Evolutionary conservation across 495 filamentous ascomycete species (phyloP), one percentile per base, ranked within the genome.

Genomic region (Cladorrhinum samala): DNA sequence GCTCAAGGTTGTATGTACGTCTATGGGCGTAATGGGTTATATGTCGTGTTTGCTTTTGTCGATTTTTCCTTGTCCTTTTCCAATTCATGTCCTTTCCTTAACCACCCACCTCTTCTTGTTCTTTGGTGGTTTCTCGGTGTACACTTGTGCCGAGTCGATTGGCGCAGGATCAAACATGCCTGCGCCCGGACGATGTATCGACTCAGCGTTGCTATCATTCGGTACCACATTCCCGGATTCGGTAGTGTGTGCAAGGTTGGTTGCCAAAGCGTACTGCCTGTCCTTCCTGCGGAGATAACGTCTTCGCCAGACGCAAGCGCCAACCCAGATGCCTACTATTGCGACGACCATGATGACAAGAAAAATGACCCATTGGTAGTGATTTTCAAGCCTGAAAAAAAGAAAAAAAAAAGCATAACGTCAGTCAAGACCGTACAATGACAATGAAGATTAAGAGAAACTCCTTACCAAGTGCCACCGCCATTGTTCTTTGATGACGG

Each of bases 341-440:
- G 65, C 75, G 23, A 81, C 68, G 13, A 78, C 67, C 41, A 81
- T 64, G 49, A 80, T 63, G 46, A 80, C 70, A 25, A 80, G 66
- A 64, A 80, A 77, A 48, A 80, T 71, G n/a, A 81, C 74, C 76
- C 76, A 81, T 67, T 75, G 68, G 59, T 70, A 77, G 60, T 81
- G 78, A 2, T 51, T 68, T 2, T 67, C 67, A 25, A 80, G 52
- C 78, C 78, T 81, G 56, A 2, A 36, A 18, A 17, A 11, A 20
- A 23, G 19, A 41, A 13, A 3, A 4, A 30, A 8, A 38, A 51
- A 17, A 56, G 48, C 23, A 33, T 47, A 19, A 49, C 42, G 39
- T 14, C 14, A 38, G 18, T 33, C 16, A 39, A 13, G 41, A 14
- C 23, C 11, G 38, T 19, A 57, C 51, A 63, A 64, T 5, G 11